phyloP scores from a whole-genome alignment of 1,284 basidiomycete species.

The Irpex rosettiformis region DNA sequence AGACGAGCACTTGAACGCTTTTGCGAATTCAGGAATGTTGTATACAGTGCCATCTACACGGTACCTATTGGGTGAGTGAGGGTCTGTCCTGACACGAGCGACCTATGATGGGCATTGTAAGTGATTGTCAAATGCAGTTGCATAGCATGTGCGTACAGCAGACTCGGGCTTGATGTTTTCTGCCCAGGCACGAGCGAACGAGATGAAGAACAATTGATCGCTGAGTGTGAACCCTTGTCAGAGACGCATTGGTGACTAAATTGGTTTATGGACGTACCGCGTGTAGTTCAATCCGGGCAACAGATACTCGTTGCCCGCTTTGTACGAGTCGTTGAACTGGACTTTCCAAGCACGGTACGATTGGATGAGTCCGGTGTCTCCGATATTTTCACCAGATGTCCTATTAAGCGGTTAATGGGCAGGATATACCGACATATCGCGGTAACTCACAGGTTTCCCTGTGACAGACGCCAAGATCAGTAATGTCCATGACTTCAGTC shows the following conservation, averaged over 20 bases:
- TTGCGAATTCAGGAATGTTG: constrained; percentile 77
- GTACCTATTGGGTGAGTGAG: constrained; percentile 80
- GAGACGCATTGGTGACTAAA: too few relatives aligned
- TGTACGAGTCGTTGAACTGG: constrained; percentile 52
- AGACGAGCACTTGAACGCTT: constrained; percentile 73
- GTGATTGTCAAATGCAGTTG: constrained; percentile 19
- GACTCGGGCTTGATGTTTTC: constrained; percentile 71
- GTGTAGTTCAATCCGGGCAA: constrained; percentile 85
- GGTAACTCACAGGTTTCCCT: constrained; percentile 68
- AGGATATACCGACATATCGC: neutral
- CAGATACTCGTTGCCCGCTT: constrained; percentile 62
- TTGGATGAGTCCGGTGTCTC: constrained; percentile 83
- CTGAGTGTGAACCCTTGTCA: too few relatives aligned
- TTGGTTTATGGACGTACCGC: constrained; percentile 39
- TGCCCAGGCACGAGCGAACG: constrained; percentile 79
- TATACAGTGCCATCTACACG: constrained; percentile 80
- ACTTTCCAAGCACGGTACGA: constrained; percentile 86
- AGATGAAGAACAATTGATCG: constrained; percentile 90
- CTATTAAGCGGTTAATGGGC: constrained; percentile 27
- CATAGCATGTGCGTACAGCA: constrained; percentile 42
- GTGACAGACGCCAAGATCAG: neutral
- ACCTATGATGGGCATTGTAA: constrained; percentile 43
- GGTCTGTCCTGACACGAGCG: constrained; percentile 80
- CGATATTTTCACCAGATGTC: constrained; percentile 89
- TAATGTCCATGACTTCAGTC: neutral